Evolutionary conservation across 2,329 filamentous ascomycete genomes (phyloP).

Genomic region (Beauveria sp.): DNA sequence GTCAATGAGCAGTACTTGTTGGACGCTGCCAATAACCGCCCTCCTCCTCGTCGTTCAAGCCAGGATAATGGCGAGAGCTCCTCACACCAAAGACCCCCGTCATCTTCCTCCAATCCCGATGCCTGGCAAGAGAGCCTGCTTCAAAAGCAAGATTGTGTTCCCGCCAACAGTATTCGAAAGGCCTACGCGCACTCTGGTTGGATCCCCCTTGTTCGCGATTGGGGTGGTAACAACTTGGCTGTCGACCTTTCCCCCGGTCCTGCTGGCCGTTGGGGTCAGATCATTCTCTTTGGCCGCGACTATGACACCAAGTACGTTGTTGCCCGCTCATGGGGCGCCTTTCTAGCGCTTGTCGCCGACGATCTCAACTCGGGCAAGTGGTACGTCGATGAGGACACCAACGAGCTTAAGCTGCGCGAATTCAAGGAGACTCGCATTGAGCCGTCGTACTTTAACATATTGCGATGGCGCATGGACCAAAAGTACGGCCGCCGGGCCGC

Average conservation of each 20-base stretch:
- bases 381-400: slow-evolving; percentile 84
- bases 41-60: slow-evolving; percentile 62
- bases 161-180: slow-evolving; percentile 78
- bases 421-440: slow-evolving; percentile 87
- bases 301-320: slow-evolving; percentile 99
- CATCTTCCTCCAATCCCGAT: slow-evolving; percentile 48
- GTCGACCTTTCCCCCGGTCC: slow-evolving; percentile 89
- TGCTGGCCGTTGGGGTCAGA: slow-evolving; percentile 86
- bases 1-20: slow-evolving; percentile 86
- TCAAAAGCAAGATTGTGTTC: slow-evolving; percentile 79
- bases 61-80: slow-evolving; percentile 61
- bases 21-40: slow-evolving; percentile 48
- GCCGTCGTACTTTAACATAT: slow-evolving; percentile 87
- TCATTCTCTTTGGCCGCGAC: slow-evolving; percentile 93
- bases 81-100: slow-evolving; percentile 46
- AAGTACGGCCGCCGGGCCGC: slow-evolving; percentile 67
- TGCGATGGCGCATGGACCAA: slow-evolving; percentile 92
- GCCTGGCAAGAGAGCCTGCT: slow-evolving; percentile 79
- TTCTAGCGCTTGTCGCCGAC: slow-evolving; percentile 81
- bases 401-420: slow-evolving; percentile 85
- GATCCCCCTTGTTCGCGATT: slow-evolving; percentile 94
- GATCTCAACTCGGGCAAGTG: slow-evolving; percentile 86
- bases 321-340: slow-evolving; percentile 81
- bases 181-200: slow-evolving; percentile 89
- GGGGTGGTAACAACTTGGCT: slow-evolving; percentile 96